A percentile compares a stretch with the other conserved stretches of the same genome.
Conservation (phyloP, 371 early-diverging fungal genomes). For the Syncephalastrum monosporum region DNA sequence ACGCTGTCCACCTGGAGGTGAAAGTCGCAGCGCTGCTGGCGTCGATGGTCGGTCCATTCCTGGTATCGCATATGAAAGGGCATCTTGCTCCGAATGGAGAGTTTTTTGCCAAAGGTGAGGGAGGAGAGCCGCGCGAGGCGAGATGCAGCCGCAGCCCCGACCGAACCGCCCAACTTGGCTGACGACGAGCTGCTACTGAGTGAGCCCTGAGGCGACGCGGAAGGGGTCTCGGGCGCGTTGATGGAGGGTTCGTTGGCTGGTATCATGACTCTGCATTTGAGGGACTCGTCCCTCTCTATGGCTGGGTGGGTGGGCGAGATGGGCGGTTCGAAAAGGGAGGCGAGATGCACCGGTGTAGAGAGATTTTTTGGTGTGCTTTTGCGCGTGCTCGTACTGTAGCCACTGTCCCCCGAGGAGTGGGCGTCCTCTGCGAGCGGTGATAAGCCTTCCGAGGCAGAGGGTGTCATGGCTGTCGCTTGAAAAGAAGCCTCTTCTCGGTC, state of each 20-base stretch:
- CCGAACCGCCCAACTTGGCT: constrained; percentile 1
- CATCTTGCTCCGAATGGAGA: constrained; percentile 21
- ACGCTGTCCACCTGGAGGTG: too few relatives aligned
- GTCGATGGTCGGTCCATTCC: constrained; percentile 31
- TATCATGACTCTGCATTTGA: background rate
- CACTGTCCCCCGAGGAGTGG: constrained; percentile 19
- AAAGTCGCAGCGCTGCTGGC: too few relatives aligned
- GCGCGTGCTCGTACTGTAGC: constrained; percentile 13
- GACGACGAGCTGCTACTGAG: background rate
- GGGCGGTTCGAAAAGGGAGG: constrained; percentile 21
- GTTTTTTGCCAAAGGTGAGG: constrained; percentile 19
- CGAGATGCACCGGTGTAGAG: constrained; percentile 14
- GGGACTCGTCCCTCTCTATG: background rate
- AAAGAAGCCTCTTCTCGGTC: background rate
- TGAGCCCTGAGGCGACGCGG: too few relatives aligned
- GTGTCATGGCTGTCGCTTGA: background rate
- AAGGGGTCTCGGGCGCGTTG: background rate
- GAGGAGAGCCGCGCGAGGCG: constrained; percentile 12
- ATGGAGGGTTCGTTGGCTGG: background rate
- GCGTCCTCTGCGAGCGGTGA: constrained; percentile 6
- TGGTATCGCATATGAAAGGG: constrained; percentile 37
- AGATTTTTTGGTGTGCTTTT: background rate
- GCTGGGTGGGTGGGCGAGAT: constrained; percentile 1
- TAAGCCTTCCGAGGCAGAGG: constrained; percentile 1
- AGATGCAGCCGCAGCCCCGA: constrained; percentile 7